phyloP scores from a whole-genome alignment of 2,329 filamentous ascomycete genomes.

The Helicocarpus griseus region DNA sequence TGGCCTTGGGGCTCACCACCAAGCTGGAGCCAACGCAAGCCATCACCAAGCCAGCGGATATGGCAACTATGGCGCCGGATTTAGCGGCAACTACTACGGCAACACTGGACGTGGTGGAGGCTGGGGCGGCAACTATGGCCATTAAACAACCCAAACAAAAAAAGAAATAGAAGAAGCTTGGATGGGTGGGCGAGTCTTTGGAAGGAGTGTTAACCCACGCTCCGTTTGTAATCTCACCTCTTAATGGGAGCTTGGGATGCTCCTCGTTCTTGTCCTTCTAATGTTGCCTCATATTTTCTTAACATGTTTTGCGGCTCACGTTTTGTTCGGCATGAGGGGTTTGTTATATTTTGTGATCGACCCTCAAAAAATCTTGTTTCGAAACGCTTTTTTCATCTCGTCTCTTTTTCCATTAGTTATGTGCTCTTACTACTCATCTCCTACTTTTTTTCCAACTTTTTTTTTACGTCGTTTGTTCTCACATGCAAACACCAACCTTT shows the following conservation, averaged over 20 bases:
- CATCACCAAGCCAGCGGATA: conserved; percentile 33
- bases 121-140: conserved; percentile 39
- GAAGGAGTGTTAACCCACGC: neutral
- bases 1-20: conserved; percentile 29
- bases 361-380: neutral
- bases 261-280: conserved; percentile 12
- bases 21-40: conserved; percentile 29
- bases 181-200: conserved; percentile 1
- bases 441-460: conserved; percentile 15
- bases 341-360: neutral
- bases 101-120: conserved; percentile 33
- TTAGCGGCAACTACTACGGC: conserved; percentile 33
- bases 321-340: conserved; percentile 6
- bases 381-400: neutral
- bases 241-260: conserved; percentile 21
- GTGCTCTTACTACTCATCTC: conserved; percentile 4
- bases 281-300: conserved; percentile 13
- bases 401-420: neutral
- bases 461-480: conserved; percentile 17
- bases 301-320: conserved; percentile 13
- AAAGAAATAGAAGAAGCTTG: neutral
- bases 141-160: conserved; percentile 21
- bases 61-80: conserved; percentile 34
- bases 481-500: conserved; percentile 9
- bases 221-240: conserved; percentile 33